phyloP scores from a whole-genome alignment of 2,329 filamentous ascomycete species.

The Diplodia seriata region DNA sequence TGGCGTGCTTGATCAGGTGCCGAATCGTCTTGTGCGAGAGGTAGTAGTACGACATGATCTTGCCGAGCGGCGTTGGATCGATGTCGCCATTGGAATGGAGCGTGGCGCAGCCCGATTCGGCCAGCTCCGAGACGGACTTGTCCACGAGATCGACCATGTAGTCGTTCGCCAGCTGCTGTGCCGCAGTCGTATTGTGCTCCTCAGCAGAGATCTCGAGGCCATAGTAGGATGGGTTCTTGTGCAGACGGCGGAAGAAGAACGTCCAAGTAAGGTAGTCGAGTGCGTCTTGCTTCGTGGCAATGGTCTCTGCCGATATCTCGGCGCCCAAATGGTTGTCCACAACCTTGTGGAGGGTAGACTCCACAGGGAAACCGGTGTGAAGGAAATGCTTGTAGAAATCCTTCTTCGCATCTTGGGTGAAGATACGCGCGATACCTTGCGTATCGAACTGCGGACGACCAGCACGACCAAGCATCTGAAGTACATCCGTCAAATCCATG shows the following conservation, averaged over 20 bases:
- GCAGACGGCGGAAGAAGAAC: constrained; percentile 95
- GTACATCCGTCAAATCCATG: constrained; percentile 97
- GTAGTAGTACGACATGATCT: constrained; percentile 99
- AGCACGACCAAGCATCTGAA: constrained; percentile 96
- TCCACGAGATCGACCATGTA: constrained; percentile 95
- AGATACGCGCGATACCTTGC: constrained; percentile 94
- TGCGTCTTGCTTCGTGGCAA: constrained; percentile 93
- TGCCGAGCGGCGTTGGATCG: constrained; percentile 87
- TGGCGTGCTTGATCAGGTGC: constrained; percentile 78
- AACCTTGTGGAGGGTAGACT: constrained; percentile 94
- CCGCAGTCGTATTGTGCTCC: constrained; percentile 85
- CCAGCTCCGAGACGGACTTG: constrained; percentile 80
- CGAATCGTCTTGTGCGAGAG: constrained; percentile 92
- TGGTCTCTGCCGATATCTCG: constrained; percentile 91
- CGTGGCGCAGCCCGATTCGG: constrained; percentile 81
- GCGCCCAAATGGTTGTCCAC: constrained; percentile 96
- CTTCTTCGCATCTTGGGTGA: constrained; percentile 97
- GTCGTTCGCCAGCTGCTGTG: constrained; percentile 87
- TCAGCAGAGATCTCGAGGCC: constrained; percentile 92
- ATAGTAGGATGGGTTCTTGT: constrained; percentile 99
- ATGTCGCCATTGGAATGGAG: constrained; percentile 88
- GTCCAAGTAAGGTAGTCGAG: constrained; percentile 99
- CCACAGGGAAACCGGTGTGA: constrained; percentile 96
- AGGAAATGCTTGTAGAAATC: constrained; percentile 99
- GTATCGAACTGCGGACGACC: constrained; percentile 96